Percentiles rank a stretch among this genome's conserved stretches.
Conservation (phyloP, 108 stramenopile genomes). For the Seminavis robusta region DNA sequence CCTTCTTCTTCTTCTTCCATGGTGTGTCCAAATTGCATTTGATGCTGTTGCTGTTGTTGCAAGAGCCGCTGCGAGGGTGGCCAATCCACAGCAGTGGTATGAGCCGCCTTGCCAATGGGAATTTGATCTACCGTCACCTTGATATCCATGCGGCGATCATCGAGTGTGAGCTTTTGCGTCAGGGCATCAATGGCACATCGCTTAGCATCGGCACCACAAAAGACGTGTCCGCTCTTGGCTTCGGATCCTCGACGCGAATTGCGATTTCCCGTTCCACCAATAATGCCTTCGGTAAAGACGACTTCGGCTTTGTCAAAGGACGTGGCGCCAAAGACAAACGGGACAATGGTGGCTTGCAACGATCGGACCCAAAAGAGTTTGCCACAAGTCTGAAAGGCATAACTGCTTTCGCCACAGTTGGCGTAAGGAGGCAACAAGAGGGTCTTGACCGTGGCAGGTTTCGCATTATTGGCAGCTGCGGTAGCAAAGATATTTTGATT, state of each 20-base stretch:
- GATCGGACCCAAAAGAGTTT: slow-evolving; percentile 34
- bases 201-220: too few relatives aligned
- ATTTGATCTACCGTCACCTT: too few relatives aligned
- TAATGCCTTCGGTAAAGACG: slow-evolving; percentile 29
- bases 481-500: not conserved
- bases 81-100: too few relatives aligned
- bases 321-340: not conserved
- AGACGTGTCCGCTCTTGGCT: slow-evolving; percentile 24
- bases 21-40: too few relatives aligned
- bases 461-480: not conserved
- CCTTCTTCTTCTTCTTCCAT: too few relatives aligned
- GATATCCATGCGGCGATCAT: too few relatives aligned
- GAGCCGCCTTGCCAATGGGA: too few relatives aligned
- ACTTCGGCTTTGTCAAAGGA: not conserved
- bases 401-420: slow-evolving; percentile 5
- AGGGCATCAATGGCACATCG: too few relatives aligned
- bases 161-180: too few relatives aligned
- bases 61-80: too few relatives aligned
- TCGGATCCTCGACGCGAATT: slow-evolving; percentile 35
- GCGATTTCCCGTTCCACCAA: slow-evolving; percentile 41
- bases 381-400: slow-evolving; percentile 27
- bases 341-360: slow-evolving; percentile 8
- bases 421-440: slow-evolving; percentile 21
- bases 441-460: slow-evolving; percentile 14
- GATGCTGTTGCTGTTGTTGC: too few relatives aligned